Percentiles rank a stretch among this genome's conserved stretches.
These are phyloP conservation scores for Botrytis galanthina DNA, from an alignment of 2,329 filamentous ascomycete species.

Conservation along the genomic window DNA sequence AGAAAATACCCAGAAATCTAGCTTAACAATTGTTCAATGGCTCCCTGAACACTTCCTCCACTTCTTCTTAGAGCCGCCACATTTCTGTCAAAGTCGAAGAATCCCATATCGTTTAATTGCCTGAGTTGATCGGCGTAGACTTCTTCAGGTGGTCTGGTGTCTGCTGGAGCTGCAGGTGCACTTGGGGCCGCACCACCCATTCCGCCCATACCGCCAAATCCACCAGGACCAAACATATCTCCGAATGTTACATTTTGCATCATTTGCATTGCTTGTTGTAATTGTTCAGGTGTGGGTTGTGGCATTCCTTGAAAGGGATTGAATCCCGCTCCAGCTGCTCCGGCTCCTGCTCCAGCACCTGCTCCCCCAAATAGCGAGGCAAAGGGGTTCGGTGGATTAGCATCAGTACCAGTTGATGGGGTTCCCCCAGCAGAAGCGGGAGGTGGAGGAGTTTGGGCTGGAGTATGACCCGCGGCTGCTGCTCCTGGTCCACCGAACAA, in stretches of 20 bases:
- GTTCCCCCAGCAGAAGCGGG: constrained; percentile 33
- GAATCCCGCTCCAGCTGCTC: constrained; percentile 1
- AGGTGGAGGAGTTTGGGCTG: constrained; percentile 35
- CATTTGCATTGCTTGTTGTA: constrained; percentile 53
- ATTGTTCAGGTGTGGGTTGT: constrained; percentile 53
- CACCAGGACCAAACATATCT: constrained; percentile 28
- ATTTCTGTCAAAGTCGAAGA: constrained; percentile 94
- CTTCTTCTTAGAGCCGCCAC: constrained; percentile 82
- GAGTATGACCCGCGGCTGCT: constrained; percentile 30
- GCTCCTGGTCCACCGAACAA: constrained; percentile 47
- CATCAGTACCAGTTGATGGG: constrained; percentile 29
- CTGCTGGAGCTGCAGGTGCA: constrained; percentile 54
- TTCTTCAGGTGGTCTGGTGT: constrained; percentile 90
- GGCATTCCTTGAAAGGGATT: constrained; percentile 48
- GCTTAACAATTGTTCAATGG: constrained; percentile 69
- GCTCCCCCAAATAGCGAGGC: constrained; percentile 58
- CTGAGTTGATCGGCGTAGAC: constrained; percentile 85
- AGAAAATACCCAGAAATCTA: constrained; percentile 13
- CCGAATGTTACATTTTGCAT: constrained; percentile 31
- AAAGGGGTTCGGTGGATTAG: constrained; percentile 61
- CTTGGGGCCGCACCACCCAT: constrained; percentile 44
- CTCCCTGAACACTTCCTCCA: constrained; percentile 92
- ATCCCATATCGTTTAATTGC: constrained; percentile 98
- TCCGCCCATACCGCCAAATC: constrained; percentile 16
- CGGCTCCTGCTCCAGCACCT: constrained; percentile 31